Evolutionary conservation across 2,329 filamentous ascomycete species (phyloP), one percentile per base, ranked within the genome.

Genomic region (Diaporthe citrichinensis): DNA sequence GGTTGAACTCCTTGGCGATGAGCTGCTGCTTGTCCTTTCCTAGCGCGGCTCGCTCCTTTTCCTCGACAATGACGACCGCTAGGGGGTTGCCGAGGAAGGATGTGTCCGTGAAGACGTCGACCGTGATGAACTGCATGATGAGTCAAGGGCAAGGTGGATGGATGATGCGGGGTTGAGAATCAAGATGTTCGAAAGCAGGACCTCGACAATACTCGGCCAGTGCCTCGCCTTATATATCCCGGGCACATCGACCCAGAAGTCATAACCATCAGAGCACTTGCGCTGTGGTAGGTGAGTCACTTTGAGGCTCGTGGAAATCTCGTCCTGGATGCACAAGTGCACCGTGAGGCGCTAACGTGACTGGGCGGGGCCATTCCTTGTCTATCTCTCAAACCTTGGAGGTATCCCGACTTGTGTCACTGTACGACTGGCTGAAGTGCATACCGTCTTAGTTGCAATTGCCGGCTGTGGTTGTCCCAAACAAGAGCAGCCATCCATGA

Each of bases 1-100:
- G 88, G 82, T 91, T 91, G 84, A 93, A 92, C 82, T 93, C 91
- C 74, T 86, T 84, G 58, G 91, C 90, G 76, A 93, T 88, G 77
- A 83, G 80, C 80, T 91, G 90, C 80, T 93, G 92, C 79, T 88
- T 86, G 2, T 84, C 81, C 78, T 90, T 87, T 2, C 86, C 85
- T 31, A 92, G 83, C 20, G 79, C 79, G n/a, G 82, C 78, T 12
- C 82, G 82, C 34, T 79, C 77, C 25, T 80, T 74, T 17, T 84
- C 77, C 3, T 89, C 89, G 76, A 92, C 84, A 65, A 86, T 84
- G 76, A 93, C 88, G 34, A 93, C 85, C 46, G 90, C 91, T 51
- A 93, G 87, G 3, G 90, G 91, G 80, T 92, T 92, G 78, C 92
- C 91, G 61, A 84, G 81, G 81, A 87, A 90, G 72, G 83, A 85